Percentiles rank a stretch among this genome's conserved stretches.
phyloP scores from a whole-genome alignment of 768 basidiomycete genomes.

The Leucocoprinus leucothites region DNA sequence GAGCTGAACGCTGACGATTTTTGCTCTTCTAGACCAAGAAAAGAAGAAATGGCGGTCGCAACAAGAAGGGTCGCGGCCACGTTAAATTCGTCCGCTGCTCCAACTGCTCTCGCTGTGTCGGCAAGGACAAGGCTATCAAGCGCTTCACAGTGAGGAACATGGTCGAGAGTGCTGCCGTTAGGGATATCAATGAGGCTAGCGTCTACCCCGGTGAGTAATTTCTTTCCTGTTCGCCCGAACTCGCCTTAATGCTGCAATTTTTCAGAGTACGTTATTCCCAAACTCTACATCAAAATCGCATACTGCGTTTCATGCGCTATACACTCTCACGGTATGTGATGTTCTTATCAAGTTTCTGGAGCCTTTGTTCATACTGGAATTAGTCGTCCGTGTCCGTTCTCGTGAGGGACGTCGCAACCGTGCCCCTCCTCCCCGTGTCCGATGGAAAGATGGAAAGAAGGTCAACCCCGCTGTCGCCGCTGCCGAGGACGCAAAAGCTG shows the following conservation, averaged over 20 bases:
- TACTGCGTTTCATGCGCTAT: conserved; percentile 99
- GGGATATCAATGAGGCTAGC: conserved; percentile 95
- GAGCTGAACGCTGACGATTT: neutral
- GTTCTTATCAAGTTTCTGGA: neutral
- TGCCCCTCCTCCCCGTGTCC: conserved; percentile 90
- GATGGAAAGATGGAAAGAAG: conserved; percentile 96
- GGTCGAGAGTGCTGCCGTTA: conserved; percentile 97
- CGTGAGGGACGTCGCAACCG: conserved; percentile 95
- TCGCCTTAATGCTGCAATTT: neutral
- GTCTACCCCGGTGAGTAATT: conserved; percentile 77
- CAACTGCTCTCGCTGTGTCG: conserved; percentile 98
- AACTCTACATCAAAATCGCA: conserved; percentile 96
- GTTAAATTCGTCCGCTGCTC: conserved; percentile 94
- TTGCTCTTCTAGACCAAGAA: conserved; percentile 80
- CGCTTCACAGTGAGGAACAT: conserved; percentile 99
- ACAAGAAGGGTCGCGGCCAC: conserved; percentile 99
- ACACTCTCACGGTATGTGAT: conserved; percentile 87
- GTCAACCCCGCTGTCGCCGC: conserved; percentile 94
- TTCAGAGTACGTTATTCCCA: conserved; percentile 92
- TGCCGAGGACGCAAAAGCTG: conserved; percentile 81
- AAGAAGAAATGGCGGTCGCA: conserved; percentile 98
- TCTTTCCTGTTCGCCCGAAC: neutral
- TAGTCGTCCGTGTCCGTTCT: conserved; percentile 98
- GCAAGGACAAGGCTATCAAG: conserved; percentile 99
- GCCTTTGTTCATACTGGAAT: neutral